Base-by-base conservation (phyloP, 805 yeast genomes). In the Candida xiaguanensis region DNA sequence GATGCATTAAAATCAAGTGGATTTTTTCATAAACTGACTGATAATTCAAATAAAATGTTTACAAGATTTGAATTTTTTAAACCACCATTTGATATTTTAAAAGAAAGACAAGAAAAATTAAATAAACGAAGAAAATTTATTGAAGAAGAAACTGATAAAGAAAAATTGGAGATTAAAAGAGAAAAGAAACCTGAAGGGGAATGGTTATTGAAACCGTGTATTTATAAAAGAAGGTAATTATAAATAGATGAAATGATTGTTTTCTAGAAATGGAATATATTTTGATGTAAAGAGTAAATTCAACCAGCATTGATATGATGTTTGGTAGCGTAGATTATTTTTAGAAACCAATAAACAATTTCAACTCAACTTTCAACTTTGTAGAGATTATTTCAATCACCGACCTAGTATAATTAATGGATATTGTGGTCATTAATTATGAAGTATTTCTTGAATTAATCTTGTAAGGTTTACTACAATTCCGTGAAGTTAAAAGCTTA, bases 161-260 rank as follows among this genome's bases (percentile, higher is more conserved):
- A 82, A 46, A 67, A 75, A 41, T 64, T 84, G 23, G 79, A 77
- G 42, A 50, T 55, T 34, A 82, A 74, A 53, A 72, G 91, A 52
- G 52, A 57, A 8, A 61, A 66, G 41, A 54, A 51, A 2, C 81
- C 91, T 0, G 95, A 87, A 53, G 95, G 95, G 8, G 75, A 82
- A 52, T 87, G 95, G 95, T 65, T 91, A 43, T 70, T 93, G 48
- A 93, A 91, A 59, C 99, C 99, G 2, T 93, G 99, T 65, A 86
- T 93, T 44, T 93, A 93, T 63, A 93, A 93, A 59, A 77, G 95
- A 65, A 75, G 96, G 37, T 43, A 26, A 16, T 8, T 16, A 28
- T 14, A 28, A 14, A 15, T n/a, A 28, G 9, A 28, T 4, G 31
- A 14, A 15, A 28, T 4, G 29, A 26, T 26, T 12, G 7, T 11